Conservation (phyloP, 495 filamentous ascomycete species). For the Apiosordaria backusii region DNA sequence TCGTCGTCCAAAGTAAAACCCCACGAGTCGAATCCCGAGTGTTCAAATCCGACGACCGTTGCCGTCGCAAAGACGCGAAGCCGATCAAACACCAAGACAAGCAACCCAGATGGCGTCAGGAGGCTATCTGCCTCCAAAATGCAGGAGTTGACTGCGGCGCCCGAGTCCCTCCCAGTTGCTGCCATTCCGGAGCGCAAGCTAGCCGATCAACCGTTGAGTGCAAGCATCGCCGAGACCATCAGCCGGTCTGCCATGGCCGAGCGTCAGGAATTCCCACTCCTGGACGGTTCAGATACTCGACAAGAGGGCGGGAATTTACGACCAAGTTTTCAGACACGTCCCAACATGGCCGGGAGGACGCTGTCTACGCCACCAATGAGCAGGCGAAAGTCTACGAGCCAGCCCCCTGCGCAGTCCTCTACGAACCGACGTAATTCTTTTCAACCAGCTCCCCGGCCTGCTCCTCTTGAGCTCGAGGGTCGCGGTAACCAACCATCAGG, state of each 20-base stretch:
- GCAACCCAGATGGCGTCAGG: slow-evolving; percentile 40
- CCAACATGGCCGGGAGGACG: slow-evolving; percentile 31
- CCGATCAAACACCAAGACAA: slow-evolving; percentile 37
- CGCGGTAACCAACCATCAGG: slow-evolving; percentile 16
- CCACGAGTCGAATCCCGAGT: neutral
- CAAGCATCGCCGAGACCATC: slow-evolving; percentile 33
- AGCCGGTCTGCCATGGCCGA: slow-evolving; percentile 32
- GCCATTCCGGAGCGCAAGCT: slow-evolving; percentile 25
- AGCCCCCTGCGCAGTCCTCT: slow-evolving; percentile 21
- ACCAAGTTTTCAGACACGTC: slow-evolving; percentile 14
- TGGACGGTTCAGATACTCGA: neutral
- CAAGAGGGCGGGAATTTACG: slow-evolving; percentile 4
- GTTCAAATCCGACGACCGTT: neutral
- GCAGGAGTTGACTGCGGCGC: slow-evolving; percentile 50
- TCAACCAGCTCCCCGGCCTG: slow-evolving; percentile 27
- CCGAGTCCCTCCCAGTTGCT: slow-evolving; percentile 48
- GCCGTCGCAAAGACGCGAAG: slow-evolving; percentile 21
- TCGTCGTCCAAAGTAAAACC: neutral
- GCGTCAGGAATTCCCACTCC: slow-evolving; percentile 11
- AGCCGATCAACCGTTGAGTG: slow-evolving; percentile 34
- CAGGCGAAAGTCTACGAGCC: slow-evolving; percentile 25
- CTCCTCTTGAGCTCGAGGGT: slow-evolving; percentile 32
- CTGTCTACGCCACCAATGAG: slow-evolving; percentile 45
- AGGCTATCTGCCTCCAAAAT: slow-evolving; percentile 57
- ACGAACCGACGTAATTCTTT: slow-evolving; percentile 31